Evolutionary conservation across 23 red algal genomes (phyloP), one percentile per base, ranked within the genome.

Genomic region (Agarophyton chilense): DNA sequence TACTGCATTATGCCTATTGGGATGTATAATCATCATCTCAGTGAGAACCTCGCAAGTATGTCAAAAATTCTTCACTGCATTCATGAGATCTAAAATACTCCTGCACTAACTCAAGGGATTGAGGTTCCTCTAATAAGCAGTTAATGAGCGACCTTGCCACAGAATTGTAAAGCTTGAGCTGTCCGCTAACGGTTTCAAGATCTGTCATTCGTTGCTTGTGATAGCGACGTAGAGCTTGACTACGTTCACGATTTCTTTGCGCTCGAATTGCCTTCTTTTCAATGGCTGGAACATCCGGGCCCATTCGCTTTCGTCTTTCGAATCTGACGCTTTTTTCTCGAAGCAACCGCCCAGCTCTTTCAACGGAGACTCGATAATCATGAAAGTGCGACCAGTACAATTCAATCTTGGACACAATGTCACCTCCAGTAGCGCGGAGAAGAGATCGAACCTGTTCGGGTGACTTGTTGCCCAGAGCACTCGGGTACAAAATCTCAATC

Each of bases 211-310:
- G 82, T 26, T 86, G 82, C 82, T 86, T 86, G 42, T 86, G 82
- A 49, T 86, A 55, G 28, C 64, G 60, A 47, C 82, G 82, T 38
- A 86, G 45, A 13, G 82, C 82, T 72, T 86, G 82, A 72, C 82
- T 86, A 10, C 82, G 39, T 73, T 86, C 82, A 17, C 82, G 82
- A 52, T 86, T 86, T 71, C 82, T 86, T 44, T 86, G 82, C 4
- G 82, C 82, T 4, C 82, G 82, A 73, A 86, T 86, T 22, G 61
- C 82, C 31, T 86, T 86, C 33, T 86, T 86, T 56, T 86, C 82
- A 53, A 86, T 70, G 2, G 82, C 82, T n/a, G 82, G 41, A 36
- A 86, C 64, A 40, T 86, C 82, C 14, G 82, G 47, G 24, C 82
- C 82, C 82, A 86, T 86, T 72, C 82, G 58, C 46, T 86, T 86